These are phyloP conservation scores for Rhodomyrtus tomentosa DNA, from an alignment of 345 rosid species.

Conservation along the genomic window DNA sequence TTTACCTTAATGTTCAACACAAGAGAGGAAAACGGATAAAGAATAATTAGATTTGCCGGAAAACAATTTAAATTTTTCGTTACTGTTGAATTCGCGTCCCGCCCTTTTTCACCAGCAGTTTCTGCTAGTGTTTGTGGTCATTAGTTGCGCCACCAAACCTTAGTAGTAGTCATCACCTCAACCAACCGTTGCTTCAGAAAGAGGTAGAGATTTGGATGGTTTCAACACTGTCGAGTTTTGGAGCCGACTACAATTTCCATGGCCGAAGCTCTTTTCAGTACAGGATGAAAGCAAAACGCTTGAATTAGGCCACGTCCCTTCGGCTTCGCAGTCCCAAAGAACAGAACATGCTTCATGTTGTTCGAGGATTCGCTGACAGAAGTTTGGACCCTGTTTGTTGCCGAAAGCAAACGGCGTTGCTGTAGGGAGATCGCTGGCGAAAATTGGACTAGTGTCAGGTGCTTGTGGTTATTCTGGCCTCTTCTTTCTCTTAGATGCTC, in stretches of 20 bases:
- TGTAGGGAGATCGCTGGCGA: slow-evolving; percentile 27
- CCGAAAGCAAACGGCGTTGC: slow-evolving; percentile 20
- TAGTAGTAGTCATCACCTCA: slow-evolving; percentile 3
- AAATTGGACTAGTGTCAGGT: slow-evolving; percentile 58
- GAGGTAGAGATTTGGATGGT: neutral
- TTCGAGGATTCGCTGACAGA: slow-evolving; percentile 33
- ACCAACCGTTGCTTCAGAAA: slow-evolving; percentile 21
- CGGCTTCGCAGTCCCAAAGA: slow-evolving; percentile 36
- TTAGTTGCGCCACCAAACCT: neutral
- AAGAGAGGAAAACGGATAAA: no score
- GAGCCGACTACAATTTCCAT: slow-evolving; percentile 30
- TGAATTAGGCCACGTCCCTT: slow-evolving; percentile 34
- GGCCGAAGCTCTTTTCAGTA: slow-evolving; percentile 45
- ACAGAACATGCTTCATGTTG: slow-evolving; percentile 31
- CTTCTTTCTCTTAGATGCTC: neutral
- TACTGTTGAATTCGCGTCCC: slow-evolving; percentile 19
- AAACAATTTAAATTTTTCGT: no score
- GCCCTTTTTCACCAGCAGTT: slow-evolving; percentile 22
- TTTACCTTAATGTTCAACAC: no score
- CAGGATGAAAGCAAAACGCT: slow-evolving; percentile 30
- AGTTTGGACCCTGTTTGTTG: slow-evolving; percentile 17
- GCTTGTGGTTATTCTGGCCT: neutral
- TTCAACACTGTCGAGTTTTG: slow-evolving; percentile 28
- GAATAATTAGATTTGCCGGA: no score
- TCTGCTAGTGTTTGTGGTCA: slow-evolving; percentile 11